A percentile compares a stretch with the other conserved stretches of the same genome.
phyloP scores from a whole-genome alignment of 2,329 filamentous ascomycete genomes.

The Sclerotinia borealis region DNA sequence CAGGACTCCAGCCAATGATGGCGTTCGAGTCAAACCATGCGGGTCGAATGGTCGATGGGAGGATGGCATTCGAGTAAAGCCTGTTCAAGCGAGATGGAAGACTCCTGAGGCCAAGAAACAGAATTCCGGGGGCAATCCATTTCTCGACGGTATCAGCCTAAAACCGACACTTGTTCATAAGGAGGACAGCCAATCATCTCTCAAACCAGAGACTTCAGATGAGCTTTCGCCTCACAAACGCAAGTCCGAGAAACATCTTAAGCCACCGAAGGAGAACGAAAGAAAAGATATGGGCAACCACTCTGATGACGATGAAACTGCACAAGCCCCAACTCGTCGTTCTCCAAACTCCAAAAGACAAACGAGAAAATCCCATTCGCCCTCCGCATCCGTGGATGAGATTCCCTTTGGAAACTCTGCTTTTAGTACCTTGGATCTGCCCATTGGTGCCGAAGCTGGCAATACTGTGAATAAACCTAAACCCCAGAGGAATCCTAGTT shows the following conservation, averaged over 20 bases:
- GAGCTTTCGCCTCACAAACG: conserved; percentile 18
- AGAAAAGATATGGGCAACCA: not conserved
- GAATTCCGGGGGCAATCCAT: not conserved
- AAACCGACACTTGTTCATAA: conserved; percentile 20
- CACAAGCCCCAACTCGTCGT: conserved; percentile 19
- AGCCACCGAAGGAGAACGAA: conserved; percentile 16
- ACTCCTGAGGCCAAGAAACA: conserved; percentile 30
- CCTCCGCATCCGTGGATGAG: conserved; percentile 46
- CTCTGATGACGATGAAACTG: not conserved
- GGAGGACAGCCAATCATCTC: conserved; percentile 18
- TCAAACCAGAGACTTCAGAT: conserved; percentile 11
- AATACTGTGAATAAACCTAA: conserved; percentile 41
- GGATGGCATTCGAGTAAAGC: conserved; percentile 32
- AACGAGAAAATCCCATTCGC: conserved; percentile 21
- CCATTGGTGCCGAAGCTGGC: conserved; percentile 42
- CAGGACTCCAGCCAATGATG: conserved; percentile 22
- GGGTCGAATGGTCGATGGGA: conserved; percentile 19
- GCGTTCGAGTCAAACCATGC: conserved; percentile 25
- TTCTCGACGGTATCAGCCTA: conserved; percentile 31
- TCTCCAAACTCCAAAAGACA: conserved; percentile 20
- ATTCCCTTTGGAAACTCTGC: conserved; percentile 60
- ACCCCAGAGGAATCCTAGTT: conserved; percentile 49
- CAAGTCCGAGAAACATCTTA: conserved; percentile 22
- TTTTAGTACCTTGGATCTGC: conserved; percentile 58
- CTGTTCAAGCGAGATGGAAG: conserved; percentile 21